Percentiles rank a stretch among this genome's conserved stretches.
Evolutionary conservation across 192 early-diverging fungal species (phyloP).

Genomic region (Coemansia sp.): DNA sequence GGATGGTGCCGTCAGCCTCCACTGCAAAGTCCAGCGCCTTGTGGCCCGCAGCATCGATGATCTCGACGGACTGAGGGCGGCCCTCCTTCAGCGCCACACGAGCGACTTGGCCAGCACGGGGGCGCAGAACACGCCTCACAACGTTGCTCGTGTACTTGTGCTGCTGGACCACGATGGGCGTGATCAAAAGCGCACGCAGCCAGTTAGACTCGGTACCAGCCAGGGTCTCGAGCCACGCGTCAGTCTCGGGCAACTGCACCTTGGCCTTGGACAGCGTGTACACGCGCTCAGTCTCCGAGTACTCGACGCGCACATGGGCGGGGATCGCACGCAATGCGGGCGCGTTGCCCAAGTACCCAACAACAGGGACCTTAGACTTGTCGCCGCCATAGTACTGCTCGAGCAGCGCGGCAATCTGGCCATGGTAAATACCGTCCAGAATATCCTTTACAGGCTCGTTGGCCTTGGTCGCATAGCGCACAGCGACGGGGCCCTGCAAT

Average conservation of each 20-base stretch:
- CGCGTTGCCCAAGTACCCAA: slow-evolving; percentile 68
- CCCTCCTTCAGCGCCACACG: not conserved
- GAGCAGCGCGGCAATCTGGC: slow-evolving; percentile 76
- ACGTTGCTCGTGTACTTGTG: slow-evolving; percentile 64
- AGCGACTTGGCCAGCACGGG: slow-evolving; percentile 60
- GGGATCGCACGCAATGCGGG: not conserved
- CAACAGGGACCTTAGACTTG: slow-evolving; percentile 64
- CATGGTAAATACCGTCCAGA: slow-evolving; percentile 80
- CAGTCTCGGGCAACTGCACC: slow-evolving; percentile 13
- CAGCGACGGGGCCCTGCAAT: slow-evolving; percentile 88
- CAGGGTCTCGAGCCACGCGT: slow-evolving; percentile 69
- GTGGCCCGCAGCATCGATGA: not conserved
- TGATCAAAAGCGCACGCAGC: slow-evolving; percentile 80
- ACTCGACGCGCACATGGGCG: not conserved
- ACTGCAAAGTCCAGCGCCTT: slow-evolving; percentile 56
- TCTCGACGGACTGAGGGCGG: not conserved
- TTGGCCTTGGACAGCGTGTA: slow-evolving; percentile 8
- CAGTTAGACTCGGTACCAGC: slow-evolving; percentile 72
- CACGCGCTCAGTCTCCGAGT: not conserved
- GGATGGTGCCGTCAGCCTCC: slow-evolving; percentile 55
- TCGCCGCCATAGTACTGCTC: slow-evolving; percentile 70
- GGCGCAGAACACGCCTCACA: slow-evolving; percentile 62
- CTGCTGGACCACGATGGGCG: slow-evolving; percentile 74
- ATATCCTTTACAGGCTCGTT: slow-evolving; percentile 89
- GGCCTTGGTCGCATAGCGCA: slow-evolving; percentile 67